Base-by-base conservation (phyloP, 495 filamentous ascomycete genomes). In the Hypoxylon subgilvum region DNA sequence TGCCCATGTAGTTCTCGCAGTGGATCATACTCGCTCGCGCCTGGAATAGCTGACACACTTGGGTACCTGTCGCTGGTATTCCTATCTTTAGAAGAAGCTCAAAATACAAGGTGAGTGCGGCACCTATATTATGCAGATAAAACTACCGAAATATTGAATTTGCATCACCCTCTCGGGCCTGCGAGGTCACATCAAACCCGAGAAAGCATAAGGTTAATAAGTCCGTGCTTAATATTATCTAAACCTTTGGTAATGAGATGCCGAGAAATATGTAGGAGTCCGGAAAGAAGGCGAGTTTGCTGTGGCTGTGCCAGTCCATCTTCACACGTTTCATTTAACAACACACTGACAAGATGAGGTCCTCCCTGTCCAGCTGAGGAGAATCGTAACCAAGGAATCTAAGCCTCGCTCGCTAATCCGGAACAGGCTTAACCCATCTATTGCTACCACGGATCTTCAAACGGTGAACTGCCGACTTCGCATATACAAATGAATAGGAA, bases 281-380 rank as follows among this genome's bases (percentile, higher is more conserved):
- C 10, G 23, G 23, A 27, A 23, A 41, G 1, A 21, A 18, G 19
- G 38, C 48, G 27, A 28, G 23, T 34, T 39, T 61, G 45, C 58
- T 61, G 51, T 44, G 58, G 36, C 58, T 34, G 50, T 21, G 22
- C n/a, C 41, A 34, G 48, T 28, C 46, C 17, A 13, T 46, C 22
- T 52, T 42, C 6, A 42, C 32, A 17, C n/a, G n/a, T n/a, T n/a
- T n/a, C n/a, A n/a, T 41, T 4, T 22, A 12, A 30, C 6, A n/a
- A 43, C 18, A 28, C 28, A 49, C 45, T 27, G 19, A 27, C 4
- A 17, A 16, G 25, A 25, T 9, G 34, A 14, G 21, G 25, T 9
- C 16, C 25, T 25, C 60, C 61, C 34, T 64, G 61, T 64, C 52
- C 8, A 64, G 61, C 61, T 64, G 61, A 64, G 13, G 39, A 45